A percentile compares a stretch with the other conserved stretches of the same genome.
phyloP scores from a whole-genome alignment of 2,329 filamentous ascomycete species.

The Clarireedia sp. region DNA sequence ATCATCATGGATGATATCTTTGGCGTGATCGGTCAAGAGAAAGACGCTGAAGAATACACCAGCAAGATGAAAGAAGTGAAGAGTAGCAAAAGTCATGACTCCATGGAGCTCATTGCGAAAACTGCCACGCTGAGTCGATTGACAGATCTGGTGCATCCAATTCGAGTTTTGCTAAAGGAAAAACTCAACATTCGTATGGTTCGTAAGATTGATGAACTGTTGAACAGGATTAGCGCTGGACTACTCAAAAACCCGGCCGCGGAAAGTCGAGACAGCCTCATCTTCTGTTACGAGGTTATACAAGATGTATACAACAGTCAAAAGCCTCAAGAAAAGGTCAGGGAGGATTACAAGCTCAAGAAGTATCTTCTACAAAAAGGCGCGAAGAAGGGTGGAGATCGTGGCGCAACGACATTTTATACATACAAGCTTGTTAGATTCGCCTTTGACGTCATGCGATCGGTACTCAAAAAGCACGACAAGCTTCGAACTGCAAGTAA shows the following conservation, averaged over 20 bases:
- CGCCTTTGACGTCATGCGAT: conserved; percentile 76
- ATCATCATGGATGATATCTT: conserved; percentile 98
- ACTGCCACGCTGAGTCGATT: conserved; percentile 70
- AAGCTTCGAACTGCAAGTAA: conserved; percentile 72
- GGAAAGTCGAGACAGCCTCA: conserved; percentile 71
- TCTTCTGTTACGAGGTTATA: conserved; percentile 93
- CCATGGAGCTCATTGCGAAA: conserved; percentile 85
- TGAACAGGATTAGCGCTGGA: conserved; percentile 75
- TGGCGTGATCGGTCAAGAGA: conserved; percentile 84
- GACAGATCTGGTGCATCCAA: conserved; percentile 66
- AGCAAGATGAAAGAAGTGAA: conserved; percentile 97
- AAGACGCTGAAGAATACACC: conserved; percentile 91
- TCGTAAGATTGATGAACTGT: conserved; percentile 82
- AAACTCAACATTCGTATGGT: conserved; percentile 77
- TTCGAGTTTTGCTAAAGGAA: conserved; percentile 72
- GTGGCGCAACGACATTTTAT: conserved; percentile 67
- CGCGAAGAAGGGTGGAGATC: conserved; percentile 64
- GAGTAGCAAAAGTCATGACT: conserved; percentile 96
- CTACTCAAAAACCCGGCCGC: conserved; percentile 74
- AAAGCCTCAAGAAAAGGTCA: conserved; percentile 42
- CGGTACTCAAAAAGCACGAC: conserved; percentile 79
- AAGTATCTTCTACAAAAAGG: conserved; percentile 77
- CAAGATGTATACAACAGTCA: conserved; percentile 71
- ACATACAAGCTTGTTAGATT: conserved; percentile 85
- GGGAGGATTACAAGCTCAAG: conserved; percentile 53